Conservation (phyloP, 1,284 basidiomycete species). For the Microbotryomycetes sp. region DNA sequence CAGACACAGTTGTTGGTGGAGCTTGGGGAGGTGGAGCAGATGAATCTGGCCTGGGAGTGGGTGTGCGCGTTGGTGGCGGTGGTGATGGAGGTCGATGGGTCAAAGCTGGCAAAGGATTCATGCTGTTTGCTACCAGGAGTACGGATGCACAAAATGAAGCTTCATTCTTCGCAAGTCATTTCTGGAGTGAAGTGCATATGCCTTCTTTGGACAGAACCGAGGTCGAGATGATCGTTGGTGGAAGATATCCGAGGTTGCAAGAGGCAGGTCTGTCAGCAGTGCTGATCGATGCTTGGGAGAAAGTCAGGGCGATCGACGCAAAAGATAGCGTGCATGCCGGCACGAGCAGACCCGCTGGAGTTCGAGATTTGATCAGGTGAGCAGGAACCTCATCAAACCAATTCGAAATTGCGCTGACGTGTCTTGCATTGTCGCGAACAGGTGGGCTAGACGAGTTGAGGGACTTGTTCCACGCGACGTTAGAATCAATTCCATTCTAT, state of each 20-base stretch:
- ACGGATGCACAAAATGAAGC: constrained; percentile 37
- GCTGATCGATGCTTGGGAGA: constrained; percentile 60
- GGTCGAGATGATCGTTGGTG: constrained; percentile 59
- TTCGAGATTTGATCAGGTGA: constrained; percentile 67
- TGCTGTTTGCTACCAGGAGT: constrained; percentile 44
- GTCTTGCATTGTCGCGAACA: constrained; percentile 38
- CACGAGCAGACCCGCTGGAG: constrained; percentile 53
- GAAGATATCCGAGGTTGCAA: constrained; percentile 59
- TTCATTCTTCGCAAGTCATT: constrained; percentile 72
- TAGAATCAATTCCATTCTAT: constrained; percentile 22
- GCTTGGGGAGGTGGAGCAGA: constrained; percentile 59
- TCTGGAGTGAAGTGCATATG: constrained; percentile 66
- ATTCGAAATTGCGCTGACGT: too few relatives aligned
- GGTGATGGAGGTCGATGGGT: constrained; percentile 42
- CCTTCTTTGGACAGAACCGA: constrained; percentile 59
- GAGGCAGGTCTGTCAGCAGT: constrained; percentile 47
- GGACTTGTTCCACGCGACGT: constrained; percentile 51
- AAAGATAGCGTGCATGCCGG: constrained; percentile 41
- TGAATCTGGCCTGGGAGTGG: constrained; percentile 52
- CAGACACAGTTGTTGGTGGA: constrained; percentile 51
- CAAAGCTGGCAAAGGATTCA: constrained; percentile 43
- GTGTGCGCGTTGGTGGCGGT: constrained; percentile 54
- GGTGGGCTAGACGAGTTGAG: constrained; percentile 73
- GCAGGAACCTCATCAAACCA: too few relatives aligned
- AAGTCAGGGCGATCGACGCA: constrained; percentile 42